Evolutionary conservation across 208 protist genomes (phyloP).

Genomic region (Crithidia bombi): DNA sequence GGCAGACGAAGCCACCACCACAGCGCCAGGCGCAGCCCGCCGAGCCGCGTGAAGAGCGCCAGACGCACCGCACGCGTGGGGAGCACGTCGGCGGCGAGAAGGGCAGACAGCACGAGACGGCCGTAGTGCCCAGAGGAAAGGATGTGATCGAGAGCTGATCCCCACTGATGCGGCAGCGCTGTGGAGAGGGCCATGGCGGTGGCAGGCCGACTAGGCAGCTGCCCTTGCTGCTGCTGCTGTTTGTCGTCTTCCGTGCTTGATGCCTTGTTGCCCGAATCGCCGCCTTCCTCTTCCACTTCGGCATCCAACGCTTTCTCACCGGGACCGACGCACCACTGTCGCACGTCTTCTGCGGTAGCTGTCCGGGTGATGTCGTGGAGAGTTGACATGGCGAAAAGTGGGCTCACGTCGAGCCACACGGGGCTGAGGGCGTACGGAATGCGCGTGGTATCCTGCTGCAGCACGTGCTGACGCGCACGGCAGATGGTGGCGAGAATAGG

Average conservation of each 20-base stretch:
- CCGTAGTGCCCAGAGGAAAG: slow-evolving; percentile 29
- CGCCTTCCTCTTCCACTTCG: background rate
- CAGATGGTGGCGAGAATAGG: slow-evolving; percentile 65
- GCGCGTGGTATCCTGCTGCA: slow-evolving; percentile 40
- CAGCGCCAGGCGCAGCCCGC: slow-evolving; percentile 59
- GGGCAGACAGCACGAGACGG: slow-evolving; percentile 23
- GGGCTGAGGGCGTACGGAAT: slow-evolving; percentile 61
- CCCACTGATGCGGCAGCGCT: slow-evolving; percentile 23
- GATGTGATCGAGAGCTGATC: slow-evolving; percentile 33
- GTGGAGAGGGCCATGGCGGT: slow-evolving; percentile 1
- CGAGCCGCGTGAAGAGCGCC: slow-evolving; percentile 27
- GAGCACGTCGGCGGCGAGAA: slow-evolving; percentile 56
- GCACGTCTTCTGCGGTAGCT: slow-evolving; percentile 7
- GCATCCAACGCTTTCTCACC: slow-evolving; percentile 16
- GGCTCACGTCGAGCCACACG: slow-evolving; percentile 66
- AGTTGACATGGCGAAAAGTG: slow-evolving; percentile 48
- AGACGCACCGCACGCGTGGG: slow-evolving; percentile 50
- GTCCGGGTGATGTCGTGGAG: slow-evolving; percentile 11
- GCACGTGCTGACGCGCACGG: slow-evolving; percentile 46
- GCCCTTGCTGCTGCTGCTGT: background rate
- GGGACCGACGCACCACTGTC: slow-evolving; percentile 23
- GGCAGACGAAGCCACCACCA: slow-evolving; percentile 72
- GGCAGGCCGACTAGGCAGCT: background rate
- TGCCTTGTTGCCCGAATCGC: no score
- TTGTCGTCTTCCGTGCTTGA: no score